Percentiles rank a stretch among this genome's conserved stretches.
phyloP scores from a whole-genome alignment of 306 rosid species.

The Carpinus fangiana region DNA sequence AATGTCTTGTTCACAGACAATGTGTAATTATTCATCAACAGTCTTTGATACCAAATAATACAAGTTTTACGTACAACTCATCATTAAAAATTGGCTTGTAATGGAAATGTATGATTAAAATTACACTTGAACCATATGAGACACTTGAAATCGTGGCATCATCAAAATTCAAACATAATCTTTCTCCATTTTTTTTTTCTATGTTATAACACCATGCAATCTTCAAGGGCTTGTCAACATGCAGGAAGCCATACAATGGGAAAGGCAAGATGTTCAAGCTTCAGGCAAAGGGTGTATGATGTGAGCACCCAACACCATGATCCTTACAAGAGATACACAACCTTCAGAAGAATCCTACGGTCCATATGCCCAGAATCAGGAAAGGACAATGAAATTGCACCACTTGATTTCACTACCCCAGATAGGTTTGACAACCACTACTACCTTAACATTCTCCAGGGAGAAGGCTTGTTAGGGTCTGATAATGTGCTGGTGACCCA shows the following conservation, averaged over 20 bases:
- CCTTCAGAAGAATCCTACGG: conserved; percentile 51
- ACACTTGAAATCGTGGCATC: too few species aligned
- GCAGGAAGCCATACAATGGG: conserved; percentile 92
- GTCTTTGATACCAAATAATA: too few species aligned
- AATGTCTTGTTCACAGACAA: too few species aligned
- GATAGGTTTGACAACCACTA: conserved; percentile 76
- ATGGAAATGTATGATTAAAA: too few species aligned
- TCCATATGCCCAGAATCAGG: conserved; percentile 77
- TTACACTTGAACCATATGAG: too few species aligned
- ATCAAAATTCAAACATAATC: background rate
- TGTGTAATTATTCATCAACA: too few species aligned
- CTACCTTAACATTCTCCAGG: conserved; percentile 68
- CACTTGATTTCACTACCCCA: conserved; percentile 71
- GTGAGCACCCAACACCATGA: conserved; percentile 39
- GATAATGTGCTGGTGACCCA: conserved; percentile 66
- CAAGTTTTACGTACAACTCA: too few species aligned
- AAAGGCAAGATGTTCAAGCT: conserved; percentile 74
- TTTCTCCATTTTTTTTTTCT: background rate
- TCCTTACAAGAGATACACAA: conserved; percentile 59
- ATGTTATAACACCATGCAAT: background rate
- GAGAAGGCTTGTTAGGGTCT: conserved; percentile 72
- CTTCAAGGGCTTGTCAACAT: conserved; percentile 8
- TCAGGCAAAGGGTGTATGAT: conserved; percentile 71
- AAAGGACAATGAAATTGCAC: conserved; percentile 53
- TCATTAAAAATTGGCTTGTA: too few species aligned